These are phyloP conservation scores for Exophiala aquamarina DNA, from an alignment of 2,329 filamentous ascomycete species.

Conservation along the genomic window DNA sequence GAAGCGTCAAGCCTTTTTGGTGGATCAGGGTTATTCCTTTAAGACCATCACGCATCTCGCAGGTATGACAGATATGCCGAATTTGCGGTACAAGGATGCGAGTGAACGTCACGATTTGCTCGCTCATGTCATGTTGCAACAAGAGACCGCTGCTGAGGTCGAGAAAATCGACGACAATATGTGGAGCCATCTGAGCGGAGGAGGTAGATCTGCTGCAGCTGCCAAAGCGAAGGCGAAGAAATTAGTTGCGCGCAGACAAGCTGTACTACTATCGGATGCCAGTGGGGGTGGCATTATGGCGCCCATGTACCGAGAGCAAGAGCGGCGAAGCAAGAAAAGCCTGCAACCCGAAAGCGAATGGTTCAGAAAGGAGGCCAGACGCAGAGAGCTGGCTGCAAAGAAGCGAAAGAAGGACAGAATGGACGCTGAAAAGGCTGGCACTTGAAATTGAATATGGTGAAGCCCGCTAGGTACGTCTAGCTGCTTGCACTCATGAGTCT, in stretches of 20 bases:
- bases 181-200: slow-evolving; percentile 57
- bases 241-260: slow-evolving; percentile 66
- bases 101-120: slow-evolving; percentile 81
- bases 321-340: slow-evolving; percentile 68
- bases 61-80: slow-evolving; percentile 81
- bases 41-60: slow-evolving; percentile 96
- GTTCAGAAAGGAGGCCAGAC: slow-evolving; percentile 66
- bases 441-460: no score
- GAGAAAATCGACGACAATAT: slow-evolving; percentile 69
- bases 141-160: slow-evolving; percentile 70
- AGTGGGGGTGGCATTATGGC: slow-evolving; percentile 96
- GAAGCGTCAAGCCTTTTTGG: slow-evolving; percentile 93
- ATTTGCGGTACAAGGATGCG: slow-evolving; percentile 76
- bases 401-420: slow-evolving; percentile 37
- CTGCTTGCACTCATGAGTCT: no score
- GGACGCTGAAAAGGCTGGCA: slow-evolving; percentile 19
- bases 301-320: slow-evolving; percentile 72
- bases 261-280: slow-evolving; percentile 79
- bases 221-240: slow-evolving; percentile 16
- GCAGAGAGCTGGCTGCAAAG: slow-evolving; percentile 58
- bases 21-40: slow-evolving; percentile 98
- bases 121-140: slow-evolving; percentile 84
- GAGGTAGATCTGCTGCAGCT: slow-evolving; percentile 23
- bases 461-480: no score
- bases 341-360: slow-evolving; percentile 58